Evolutionary conservation across 257 asterid genomes (phyloP).

Genomic region (Ligustrum vulgare): DNA sequence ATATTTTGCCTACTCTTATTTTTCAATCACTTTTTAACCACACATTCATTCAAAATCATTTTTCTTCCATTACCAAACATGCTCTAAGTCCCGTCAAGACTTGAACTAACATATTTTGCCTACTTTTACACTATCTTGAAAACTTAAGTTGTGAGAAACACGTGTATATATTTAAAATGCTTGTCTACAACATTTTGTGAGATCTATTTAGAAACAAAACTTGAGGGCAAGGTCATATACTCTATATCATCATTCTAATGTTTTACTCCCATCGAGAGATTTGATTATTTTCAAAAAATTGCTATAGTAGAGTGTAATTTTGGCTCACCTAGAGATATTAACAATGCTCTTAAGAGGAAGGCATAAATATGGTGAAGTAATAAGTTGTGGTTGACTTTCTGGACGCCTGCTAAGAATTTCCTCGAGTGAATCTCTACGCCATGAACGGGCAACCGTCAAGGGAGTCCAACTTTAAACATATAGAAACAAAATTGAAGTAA

Average conservation of each 20-base stretch:
- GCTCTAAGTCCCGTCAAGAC: not conserved
- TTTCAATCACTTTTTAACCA: no score
- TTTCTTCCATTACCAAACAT: no score
- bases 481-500: conserved; percentile 16
- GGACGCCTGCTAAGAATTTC: conserved; percentile 55
- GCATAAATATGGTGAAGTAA: conserved; percentile 63
- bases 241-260: not conserved
- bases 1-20: no score
- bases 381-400: conserved; percentile 43
- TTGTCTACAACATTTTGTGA: not conserved
- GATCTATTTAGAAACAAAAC: not conserved
- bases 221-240: not conserved
- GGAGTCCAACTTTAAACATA: conserved; percentile 65
- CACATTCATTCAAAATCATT: no score
- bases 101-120: not conserved
- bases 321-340: conserved; percentile 70
- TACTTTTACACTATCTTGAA: no score
- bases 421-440: conserved; percentile 81
- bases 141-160: no score
- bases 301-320: not conserved
- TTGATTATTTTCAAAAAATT: not conserved
- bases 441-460: conserved; percentile 84
- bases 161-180: not conserved
- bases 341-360: conserved; percentile 86
- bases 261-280: not conserved